These are phyloP conservation scores for Leccinum ochraceum DNA, from an alignment of 768 basidiomycete species.

Conservation along the genomic window DNA sequence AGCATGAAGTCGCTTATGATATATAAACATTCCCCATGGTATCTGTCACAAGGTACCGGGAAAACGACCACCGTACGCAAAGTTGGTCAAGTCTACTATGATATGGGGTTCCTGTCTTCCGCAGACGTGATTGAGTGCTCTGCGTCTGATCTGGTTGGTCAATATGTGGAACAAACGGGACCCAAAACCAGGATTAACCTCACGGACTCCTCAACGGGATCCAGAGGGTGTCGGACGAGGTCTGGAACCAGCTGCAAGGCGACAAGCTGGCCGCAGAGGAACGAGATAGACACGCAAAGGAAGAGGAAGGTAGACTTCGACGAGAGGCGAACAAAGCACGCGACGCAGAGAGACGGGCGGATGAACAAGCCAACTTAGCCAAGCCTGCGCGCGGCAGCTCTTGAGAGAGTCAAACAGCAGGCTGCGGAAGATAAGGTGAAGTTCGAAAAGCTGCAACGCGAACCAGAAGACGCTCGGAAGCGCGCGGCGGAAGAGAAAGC, in stretches of 20 bases:
- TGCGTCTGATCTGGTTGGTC: slow-evolving; percentile 65
- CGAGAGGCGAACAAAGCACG: slow-evolving; percentile 19
- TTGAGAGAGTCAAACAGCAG: slow-evolving; percentile 21
- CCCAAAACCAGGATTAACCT: slow-evolving; percentile 50
- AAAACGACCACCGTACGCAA: slow-evolving; percentile 66
- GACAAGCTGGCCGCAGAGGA: slow-evolving; percentile 32
- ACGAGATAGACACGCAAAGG: slow-evolving; percentile 15
- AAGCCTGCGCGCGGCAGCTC: slow-evolving; percentile 15
- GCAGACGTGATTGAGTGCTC: slow-evolving; percentile 66
- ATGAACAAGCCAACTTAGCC: slow-evolving; percentile 19
- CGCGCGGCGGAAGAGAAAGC: slow-evolving; percentile 25
- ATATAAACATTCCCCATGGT: neutral
- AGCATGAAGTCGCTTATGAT: slow-evolving; percentile 6
- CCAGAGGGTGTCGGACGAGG: slow-evolving; percentile 49
- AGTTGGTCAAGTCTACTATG: slow-evolving; percentile 61
- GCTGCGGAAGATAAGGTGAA: slow-evolving; percentile 21
- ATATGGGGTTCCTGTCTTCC: slow-evolving; percentile 58
- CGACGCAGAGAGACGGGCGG: slow-evolving; percentile 25
- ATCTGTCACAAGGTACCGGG: slow-evolving; percentile 49
- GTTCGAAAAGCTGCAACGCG: slow-evolving; percentile 26
- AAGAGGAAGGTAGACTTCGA: slow-evolving; percentile 18
- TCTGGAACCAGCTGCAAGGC: slow-evolving; percentile 53
- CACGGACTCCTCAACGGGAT: slow-evolving; percentile 38
- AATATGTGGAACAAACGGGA: slow-evolving; percentile 72
- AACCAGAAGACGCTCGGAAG: slow-evolving; percentile 27